Evolutionary conservation across 192 early-diverging fungal genomes (phyloP).

Genomic region (Podochytrium sp.): DNA sequence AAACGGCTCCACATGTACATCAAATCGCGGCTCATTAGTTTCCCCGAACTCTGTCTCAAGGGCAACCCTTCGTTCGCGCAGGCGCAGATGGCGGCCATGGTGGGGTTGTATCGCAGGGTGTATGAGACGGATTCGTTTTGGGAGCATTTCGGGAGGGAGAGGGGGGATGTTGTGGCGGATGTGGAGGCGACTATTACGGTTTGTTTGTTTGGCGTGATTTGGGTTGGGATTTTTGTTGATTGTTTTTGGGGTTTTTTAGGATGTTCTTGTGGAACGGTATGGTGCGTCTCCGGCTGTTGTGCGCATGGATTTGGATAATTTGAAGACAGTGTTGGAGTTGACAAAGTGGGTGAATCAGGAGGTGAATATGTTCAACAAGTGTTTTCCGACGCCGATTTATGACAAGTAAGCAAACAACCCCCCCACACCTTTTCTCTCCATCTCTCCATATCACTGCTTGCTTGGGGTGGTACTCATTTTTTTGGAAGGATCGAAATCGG

Average conservation of each 20-base stretch:
- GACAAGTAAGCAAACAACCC: background rate
- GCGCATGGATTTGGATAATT: no score
- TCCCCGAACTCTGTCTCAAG: background rate
- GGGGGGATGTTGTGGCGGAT: background rate
- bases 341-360: background rate
- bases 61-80: background rate
- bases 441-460: constrained; percentile 30
- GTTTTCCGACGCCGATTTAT: background rate
- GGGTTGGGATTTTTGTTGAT: no score
- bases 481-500: constrained; percentile 15
- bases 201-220: background rate
- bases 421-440: background rate
- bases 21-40: background rate
- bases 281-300: no score
- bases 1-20: background rate
- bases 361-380: background rate
- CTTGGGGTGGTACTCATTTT: constrained; percentile 37
- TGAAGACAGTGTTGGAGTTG: no score
- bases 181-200: background rate
- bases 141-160: background rate
- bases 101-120: background rate
- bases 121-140: background rate
- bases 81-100: background rate
- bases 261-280: no score
- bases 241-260: no score